Percentiles rank a stretch among this genome's conserved stretches.
Conservation (phyloP, 441 rosid species). For the Arabidopsis lyrata region DNA sequence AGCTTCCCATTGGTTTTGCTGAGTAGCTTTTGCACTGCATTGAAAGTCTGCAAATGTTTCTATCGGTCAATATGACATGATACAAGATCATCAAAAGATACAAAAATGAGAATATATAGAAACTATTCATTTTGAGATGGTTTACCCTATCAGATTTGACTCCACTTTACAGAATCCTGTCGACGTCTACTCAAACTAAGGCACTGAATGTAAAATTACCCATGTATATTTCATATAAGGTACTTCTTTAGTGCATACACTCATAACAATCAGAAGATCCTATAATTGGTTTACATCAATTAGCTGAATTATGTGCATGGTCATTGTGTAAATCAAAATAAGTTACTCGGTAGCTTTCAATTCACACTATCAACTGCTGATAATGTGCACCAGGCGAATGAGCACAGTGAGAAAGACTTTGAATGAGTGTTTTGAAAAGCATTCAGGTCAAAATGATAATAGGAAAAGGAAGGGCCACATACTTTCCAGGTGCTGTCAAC, state of each 20-base stretch:
- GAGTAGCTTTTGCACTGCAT: slow-evolving; percentile 81
- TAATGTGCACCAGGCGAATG: slow-evolving; percentile 27
- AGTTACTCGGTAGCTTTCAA: slow-evolving; percentile 5
- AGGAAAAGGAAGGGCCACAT: slow-evolving; percentile 47
- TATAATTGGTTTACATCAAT: neutral
- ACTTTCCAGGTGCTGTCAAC: slow-evolving; percentile 97
- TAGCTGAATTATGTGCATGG: slow-evolving; percentile 17
- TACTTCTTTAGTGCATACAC: slow-evolving; percentile 4
- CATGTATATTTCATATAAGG: neutral
- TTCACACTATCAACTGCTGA: slow-evolving; percentile 31
- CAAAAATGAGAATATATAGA: neutral
- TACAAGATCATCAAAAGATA: neutral
- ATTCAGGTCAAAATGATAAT: slow-evolving; percentile 36
- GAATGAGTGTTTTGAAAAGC: slow-evolving; percentile 33
- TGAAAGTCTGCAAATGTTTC: slow-evolving; percentile 71
- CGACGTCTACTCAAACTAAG: neutral
- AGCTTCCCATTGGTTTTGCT: slow-evolving; percentile 88
- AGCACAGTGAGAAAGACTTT: slow-evolving; percentile 15
- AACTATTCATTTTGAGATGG: slow-evolving; percentile 1
- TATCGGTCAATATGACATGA: slow-evolving; percentile 21
- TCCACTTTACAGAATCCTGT: neutral
- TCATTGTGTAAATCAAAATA: slow-evolving; percentile 7
- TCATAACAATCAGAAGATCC: slow-evolving; percentile 17
- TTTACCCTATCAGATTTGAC: neutral
- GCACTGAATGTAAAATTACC: neutral